Base-by-base conservation (phyloP, 805 yeast species). In the Kurtzmaniella cleridarum region DNA sequence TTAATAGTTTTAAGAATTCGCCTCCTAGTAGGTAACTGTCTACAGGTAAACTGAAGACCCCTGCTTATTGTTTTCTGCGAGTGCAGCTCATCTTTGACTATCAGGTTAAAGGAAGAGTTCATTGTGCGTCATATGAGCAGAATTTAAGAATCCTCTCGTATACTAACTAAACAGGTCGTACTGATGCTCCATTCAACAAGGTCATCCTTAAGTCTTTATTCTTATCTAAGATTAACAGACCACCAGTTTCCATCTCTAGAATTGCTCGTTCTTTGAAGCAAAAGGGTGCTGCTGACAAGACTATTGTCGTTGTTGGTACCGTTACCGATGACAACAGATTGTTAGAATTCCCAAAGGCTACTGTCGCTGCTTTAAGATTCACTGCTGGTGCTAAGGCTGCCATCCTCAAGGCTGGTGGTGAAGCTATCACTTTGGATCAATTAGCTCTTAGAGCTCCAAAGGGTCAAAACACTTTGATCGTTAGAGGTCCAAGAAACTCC, bases 291-390 rank as follows among this genome's bases (percentile, higher is more conserved):
- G 76, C 86, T 55, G 78, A 79, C 62, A 91, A 90, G 86, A 91
- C 85, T 68, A 72, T 91, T 59, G 99, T 93, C 59, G 95, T 93
- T 76, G 96, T 91, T 59, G 98, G 98, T 76, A 93, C 99, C 74
- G 95, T 93, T 64, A 93, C 98, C 57, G 98, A 91, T 62, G 99
- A 93, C 77, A 74, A 76, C 84, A 90, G 98, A 81, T 74, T 93
- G 71, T 76, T 79, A 56, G 87, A 81, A 62, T 79, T 87, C 81
- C 98, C 98, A 78, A 90, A 90, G 84, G 76, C 91, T 65, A 86
- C 98, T 54, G 87, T 93, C 62, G 98, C 98, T 66, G 99, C 98
- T 73, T 84, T 93, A 73, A 89, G 95, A 78, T 90, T 93, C 89
- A 93, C 99, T 60, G 95, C 93, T 65, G 86, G 93, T 76, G 99